A percentile compares a stretch with the other conserved stretches of the same genome.
phyloP scores from a whole-genome alignment of 805 yeast species.

The Brettanomyces anomalus region DNA sequence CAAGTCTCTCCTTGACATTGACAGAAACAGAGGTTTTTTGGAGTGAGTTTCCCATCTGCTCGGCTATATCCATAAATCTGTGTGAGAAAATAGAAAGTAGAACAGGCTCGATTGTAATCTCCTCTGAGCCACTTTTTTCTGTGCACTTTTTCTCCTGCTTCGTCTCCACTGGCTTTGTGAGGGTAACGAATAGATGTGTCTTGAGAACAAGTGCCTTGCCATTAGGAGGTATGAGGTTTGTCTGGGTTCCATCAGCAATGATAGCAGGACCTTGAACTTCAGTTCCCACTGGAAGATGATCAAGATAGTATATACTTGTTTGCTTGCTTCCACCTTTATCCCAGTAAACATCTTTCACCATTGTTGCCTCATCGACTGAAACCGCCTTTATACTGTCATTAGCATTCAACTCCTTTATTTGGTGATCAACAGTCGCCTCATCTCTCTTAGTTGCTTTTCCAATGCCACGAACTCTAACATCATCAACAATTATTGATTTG shows the following conservation, averaged over 20 bases:
- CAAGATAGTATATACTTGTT: slow-evolving; percentile 49
- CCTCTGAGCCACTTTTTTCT: slow-evolving; percentile 9
- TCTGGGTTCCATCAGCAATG: slow-evolving; percentile 73
- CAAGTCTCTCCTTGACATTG: slow-evolving; percentile 75
- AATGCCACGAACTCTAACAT: slow-evolving; percentile 63
- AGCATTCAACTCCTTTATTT: slow-evolving; percentile 31
- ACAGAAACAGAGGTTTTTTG: slow-evolving; percentile 76
- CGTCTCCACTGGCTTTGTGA: slow-evolving; percentile 1
- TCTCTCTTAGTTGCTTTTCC: slow-evolving; percentile 42
- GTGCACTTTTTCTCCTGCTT: not conserved
- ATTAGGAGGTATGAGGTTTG: slow-evolving; percentile 62
- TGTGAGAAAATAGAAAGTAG: slow-evolving; percentile 71
- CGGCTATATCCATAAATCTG: slow-evolving; percentile 85
- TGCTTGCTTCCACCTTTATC: slow-evolving; percentile 34
- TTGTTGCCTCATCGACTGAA: slow-evolving; percentile 19
- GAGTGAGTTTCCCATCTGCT: slow-evolving; percentile 77
- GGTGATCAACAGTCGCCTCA: slow-evolving; percentile 39
- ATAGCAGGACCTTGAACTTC: slow-evolving; percentile 63
- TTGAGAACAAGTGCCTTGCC: slow-evolving; percentile 46
- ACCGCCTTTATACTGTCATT: slow-evolving; percentile 13
- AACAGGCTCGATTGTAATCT: slow-evolving; percentile 50
- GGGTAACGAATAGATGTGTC: slow-evolving; percentile 49
- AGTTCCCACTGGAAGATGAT: slow-evolving; percentile 45
- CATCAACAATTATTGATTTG: slow-evolving; percentile 52
- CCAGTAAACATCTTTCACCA: slow-evolving; percentile 47